Evolutionary conservation across 2,329 filamentous ascomycete genomes (phyloP).

Genomic region (Cryphonectria japonica): DNA sequence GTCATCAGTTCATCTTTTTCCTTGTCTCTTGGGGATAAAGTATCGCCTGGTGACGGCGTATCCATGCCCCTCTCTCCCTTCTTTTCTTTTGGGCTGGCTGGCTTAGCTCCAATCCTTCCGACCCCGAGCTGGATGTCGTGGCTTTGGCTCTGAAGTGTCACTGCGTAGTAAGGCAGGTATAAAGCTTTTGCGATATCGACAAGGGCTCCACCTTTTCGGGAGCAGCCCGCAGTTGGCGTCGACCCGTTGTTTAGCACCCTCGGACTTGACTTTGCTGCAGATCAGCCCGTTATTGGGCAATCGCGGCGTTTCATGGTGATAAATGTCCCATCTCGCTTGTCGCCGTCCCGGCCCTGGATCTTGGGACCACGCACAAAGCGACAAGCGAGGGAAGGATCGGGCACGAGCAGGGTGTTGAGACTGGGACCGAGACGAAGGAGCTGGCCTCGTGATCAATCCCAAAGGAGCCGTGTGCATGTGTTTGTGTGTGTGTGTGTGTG

Average conservation of each 20-base stretch:
- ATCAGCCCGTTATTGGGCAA: conserved; percentile 7
- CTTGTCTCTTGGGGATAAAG: too few species aligned
- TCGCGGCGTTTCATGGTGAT: neutral
- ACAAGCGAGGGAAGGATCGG: conserved; percentile 7
- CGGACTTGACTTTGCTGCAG: neutral
- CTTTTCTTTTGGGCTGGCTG: neutral
- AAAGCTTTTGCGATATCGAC: neutral
- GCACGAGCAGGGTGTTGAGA: conserved; percentile 8
- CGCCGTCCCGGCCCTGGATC: neutral
- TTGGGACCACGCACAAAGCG: neutral
- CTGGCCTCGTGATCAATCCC: conserved; percentile 10
- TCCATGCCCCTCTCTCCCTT: neutral
- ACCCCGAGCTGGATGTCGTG: neutral
- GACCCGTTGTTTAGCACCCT: conserved; percentile 11
- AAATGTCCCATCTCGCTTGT: conserved; percentile 12
- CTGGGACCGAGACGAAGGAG: conserved; percentile 7
- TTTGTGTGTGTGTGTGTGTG: neutral
- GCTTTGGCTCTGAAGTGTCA: neutral
- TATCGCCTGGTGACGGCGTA: neutral
- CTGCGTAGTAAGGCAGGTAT: neutral
- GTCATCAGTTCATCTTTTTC: neutral
- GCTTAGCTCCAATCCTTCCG: conserved; percentile 5
- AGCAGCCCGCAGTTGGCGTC: neutral
- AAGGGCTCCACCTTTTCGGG: conserved; percentile 8
- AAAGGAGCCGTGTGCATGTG: neutral